A percentile compares a stretch with the other conserved stretches of the same genome.
Evolutionary conservation across 768 basidiomycete species (phyloP).

Genomic region (Kwoniella dejecticola): DNA sequence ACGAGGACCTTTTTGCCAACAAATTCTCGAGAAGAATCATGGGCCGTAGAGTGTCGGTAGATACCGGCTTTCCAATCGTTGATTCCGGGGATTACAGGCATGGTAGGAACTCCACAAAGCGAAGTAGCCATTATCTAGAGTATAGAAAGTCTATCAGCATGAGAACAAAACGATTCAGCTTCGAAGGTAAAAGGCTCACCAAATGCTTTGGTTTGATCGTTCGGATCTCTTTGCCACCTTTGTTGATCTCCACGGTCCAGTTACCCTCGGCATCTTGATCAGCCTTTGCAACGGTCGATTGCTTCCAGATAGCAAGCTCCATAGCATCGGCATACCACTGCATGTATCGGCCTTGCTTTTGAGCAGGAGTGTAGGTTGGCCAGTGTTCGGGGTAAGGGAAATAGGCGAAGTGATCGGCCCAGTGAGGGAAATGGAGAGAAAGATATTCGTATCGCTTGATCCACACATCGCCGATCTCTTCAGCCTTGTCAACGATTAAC

Average conservation of each 20-base stretch:
- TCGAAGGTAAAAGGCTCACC: too few relatives aligned
- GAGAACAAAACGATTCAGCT: too few relatives aligned
- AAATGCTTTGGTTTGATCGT: constrained; percentile 22
- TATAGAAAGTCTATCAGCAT: too few relatives aligned
- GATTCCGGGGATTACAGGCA: constrained; percentile 32
- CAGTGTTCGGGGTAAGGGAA: constrained; percentile 46
- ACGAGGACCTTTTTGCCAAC: constrained; percentile 67
- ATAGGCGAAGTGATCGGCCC: constrained; percentile 59
- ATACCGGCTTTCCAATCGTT: constrained; percentile 68
- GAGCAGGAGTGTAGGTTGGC: constrained; percentile 49
- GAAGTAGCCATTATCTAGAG: constrained; percentile 31
- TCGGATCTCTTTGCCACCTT: constrained; percentile 4
- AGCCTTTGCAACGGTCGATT: constrained; percentile 4
- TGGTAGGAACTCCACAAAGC: constrained; percentile 14
- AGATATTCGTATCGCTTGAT: constrained; percentile 65
- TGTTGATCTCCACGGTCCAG: constrained; percentile 22
- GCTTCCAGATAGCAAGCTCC: constrained; percentile 23
- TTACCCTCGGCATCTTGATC: constrained; percentile 9
- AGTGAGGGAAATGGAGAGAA: constrained; percentile 60
- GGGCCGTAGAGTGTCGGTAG: constrained; percentile 64
- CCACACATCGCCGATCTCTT: constrained; percentile 49
- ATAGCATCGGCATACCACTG: constrained; percentile 36
- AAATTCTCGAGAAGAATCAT: constrained; percentile 64
- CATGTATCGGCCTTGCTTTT: constrained; percentile 53
- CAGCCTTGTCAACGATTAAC: constrained; percentile 63